These are phyloP conservation scores for Cicer yamashitae DNA, from an alignment of 306 rosid species.

Conservation along the genomic window DNA sequence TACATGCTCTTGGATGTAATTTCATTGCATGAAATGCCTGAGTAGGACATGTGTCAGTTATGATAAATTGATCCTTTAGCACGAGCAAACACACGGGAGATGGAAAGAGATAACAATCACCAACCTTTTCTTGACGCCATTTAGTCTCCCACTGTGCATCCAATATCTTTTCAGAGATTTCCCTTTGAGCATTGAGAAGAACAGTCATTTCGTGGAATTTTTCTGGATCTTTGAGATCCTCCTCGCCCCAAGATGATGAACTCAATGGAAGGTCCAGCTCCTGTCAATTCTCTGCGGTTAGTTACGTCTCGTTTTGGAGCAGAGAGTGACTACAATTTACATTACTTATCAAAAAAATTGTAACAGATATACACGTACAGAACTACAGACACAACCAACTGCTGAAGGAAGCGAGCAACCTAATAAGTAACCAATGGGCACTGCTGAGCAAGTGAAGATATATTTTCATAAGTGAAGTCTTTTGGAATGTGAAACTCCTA, in stretches of 20 bases:
- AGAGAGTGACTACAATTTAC: conserved; percentile 6
- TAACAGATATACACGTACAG: background rate
- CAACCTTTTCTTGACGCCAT: conserved; percentile 95
- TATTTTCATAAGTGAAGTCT: background rate
- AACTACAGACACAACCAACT: background rate
- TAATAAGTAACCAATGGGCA: conserved; percentile 15
- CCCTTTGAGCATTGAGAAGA: conserved; percentile 96
- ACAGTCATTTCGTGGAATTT: conserved; percentile 88
- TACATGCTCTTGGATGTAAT: conserved; percentile 24
- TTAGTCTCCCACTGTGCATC: conserved; percentile 90
- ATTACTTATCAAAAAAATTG: background rate
- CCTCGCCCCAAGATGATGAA: conserved; percentile 90
- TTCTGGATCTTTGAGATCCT: conserved; percentile 83
- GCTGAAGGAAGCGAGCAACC: conserved; percentile 13
- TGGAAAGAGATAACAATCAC: conserved; percentile 34
- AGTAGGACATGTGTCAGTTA: conserved; percentile 26
- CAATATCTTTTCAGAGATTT: conserved; percentile 84
- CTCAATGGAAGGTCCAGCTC: conserved; percentile 86
- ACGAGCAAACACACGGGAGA: conserved; percentile 28
- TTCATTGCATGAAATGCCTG: conserved; percentile 29
- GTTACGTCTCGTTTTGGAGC: conserved; percentile 39
- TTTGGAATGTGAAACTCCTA: conserved; percentile 20
- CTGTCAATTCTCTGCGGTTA: conserved; percentile 59
- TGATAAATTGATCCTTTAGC: conserved; percentile 16
- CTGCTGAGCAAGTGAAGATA: background rate